Evolutionary conservation across 495 filamentous ascomycete genomes (phyloP), one percentile per base, ranked within the genome.

Genomic region (Tuber melanosporum): DNA sequence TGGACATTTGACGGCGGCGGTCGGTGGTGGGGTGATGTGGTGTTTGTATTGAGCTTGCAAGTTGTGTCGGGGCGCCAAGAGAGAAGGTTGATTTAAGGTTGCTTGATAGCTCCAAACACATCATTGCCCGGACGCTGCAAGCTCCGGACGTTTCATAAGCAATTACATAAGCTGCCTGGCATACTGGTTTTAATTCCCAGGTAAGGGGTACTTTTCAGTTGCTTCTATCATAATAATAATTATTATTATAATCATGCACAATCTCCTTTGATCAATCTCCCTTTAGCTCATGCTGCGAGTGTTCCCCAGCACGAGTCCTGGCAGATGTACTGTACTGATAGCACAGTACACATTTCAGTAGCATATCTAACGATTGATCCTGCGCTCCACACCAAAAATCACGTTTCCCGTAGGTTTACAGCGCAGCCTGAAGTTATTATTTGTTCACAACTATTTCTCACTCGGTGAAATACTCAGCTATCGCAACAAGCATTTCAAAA

Each of bases 1-100:
- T 87, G 74, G 91, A 87, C 91, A 93, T 94, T 66, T 32, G 26
- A 17, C 12, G 45, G 76, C 78, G 74, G 62, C 77, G 75, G 72
- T 69, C 77, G 75, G 72, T 69, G 71, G 74, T 76, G 75, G 76
- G 77, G 36, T 71, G 57, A 41, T n/a, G 43, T 75, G 75, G 19
- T 72, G 69, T 26, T 70, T 57, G 49, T 71, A 36, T 49, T 36
- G 49, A 70, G 3, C 57, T 47, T 49, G 32, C 22, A 22, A 44
- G n/a, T 71, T 3, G 76, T 49, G 66, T 45, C 41, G n/a, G 17
- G 70, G 32, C 45, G 32, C 46, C 71, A 41, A 69, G 57, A 15
- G 57, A 7, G 57, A 4, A 32, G 57, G 57, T 66, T 36, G 26
- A 66, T 17, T 17, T 66, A 66, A 66, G 26, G 57, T 66, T 66